Evolutionary conservation across 2,329 filamentous ascomycete species (phyloP).

Genomic region (Cercospora brassicicola): DNA sequence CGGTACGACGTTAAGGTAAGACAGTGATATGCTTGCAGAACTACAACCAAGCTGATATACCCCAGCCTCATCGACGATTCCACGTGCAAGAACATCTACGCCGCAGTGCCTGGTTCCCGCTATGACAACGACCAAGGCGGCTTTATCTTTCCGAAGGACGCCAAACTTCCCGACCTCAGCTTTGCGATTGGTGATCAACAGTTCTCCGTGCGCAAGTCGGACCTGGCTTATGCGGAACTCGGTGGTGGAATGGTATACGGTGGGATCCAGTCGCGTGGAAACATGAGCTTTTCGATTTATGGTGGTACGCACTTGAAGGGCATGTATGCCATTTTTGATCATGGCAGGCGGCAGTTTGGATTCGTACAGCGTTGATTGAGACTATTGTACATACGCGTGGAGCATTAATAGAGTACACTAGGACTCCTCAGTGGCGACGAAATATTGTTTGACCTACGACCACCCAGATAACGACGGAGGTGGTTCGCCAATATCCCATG

Average conservation of each 20-base stretch:
- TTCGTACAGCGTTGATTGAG: slow-evolving; percentile 49
- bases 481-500: slow-evolving; percentile 27
- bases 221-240: slow-evolving; percentile 59
- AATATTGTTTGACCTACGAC: neutral
- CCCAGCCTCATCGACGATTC: slow-evolving; percentile 61
- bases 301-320: slow-evolving; percentile 65
- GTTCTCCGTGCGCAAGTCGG: slow-evolving; percentile 63
- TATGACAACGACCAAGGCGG: slow-evolving; percentile 46
- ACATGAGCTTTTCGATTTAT: slow-evolving; percentile 61
- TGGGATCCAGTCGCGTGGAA: slow-evolving; percentile 64
- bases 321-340: slow-evolving; percentile 66
- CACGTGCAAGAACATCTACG: slow-evolving; percentile 63
- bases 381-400: neutral
- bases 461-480: slow-evolving; percentile 22
- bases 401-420: neutral
- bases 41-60: neutral
- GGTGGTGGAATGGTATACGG: slow-evolving; percentile 61
- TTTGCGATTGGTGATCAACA: slow-evolving; percentile 64
- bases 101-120: slow-evolving; percentile 60
- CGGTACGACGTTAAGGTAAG: slow-evolving; percentile 60
- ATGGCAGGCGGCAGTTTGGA: slow-evolving; percentile 60
- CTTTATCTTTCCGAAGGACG: slow-evolving; percentile 61
- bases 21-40: no score
- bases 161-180: slow-evolving; percentile 60
- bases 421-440: no score